Evolutionary conservation across 2,329 filamentous ascomycete genomes (phyloP).

Genomic region (Fusarium sp.): DNA sequence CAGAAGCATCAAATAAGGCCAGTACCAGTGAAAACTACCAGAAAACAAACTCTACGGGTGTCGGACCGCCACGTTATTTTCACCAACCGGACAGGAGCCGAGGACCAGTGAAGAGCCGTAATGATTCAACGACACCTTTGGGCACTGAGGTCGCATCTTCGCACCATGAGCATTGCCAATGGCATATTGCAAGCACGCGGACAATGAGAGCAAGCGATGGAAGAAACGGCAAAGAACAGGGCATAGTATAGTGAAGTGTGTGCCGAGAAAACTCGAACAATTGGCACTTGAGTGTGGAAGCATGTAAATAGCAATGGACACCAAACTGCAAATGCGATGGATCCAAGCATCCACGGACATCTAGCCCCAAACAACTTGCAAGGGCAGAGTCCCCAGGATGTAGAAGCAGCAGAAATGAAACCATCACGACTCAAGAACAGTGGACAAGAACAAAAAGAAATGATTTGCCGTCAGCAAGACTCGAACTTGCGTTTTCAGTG

Average conservation of each 20-base stretch:
- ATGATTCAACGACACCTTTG: background rate
- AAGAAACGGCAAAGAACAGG: background rate
- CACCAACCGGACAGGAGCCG: background rate
- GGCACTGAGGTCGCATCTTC: background rate
- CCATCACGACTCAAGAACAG: background rate
- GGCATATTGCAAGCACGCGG: background rate
- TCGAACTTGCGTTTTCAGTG: conserved; percentile 49
- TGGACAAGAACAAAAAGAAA: conserved; percentile 7
- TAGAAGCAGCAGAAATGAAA: background rate
- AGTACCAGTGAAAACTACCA: background rate
- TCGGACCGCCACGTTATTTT: background rate
- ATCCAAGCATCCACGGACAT: background rate
- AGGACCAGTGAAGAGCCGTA: background rate
- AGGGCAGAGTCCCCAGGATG: background rate
- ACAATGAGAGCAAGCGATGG: background rate
- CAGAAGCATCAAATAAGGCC: background rate
- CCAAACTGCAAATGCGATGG: background rate
- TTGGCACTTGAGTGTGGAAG: background rate
- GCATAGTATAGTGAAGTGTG: background rate
- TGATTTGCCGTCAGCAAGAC: conserved; percentile 39
- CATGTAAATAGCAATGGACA: background rate
- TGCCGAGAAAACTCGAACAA: background rate
- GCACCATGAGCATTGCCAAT: background rate
- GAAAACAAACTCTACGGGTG: background rate
- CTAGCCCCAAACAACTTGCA: background rate